phyloP scores from a whole-genome alignment of 129 eudicot genomes.

The Centella asiatica region DNA sequence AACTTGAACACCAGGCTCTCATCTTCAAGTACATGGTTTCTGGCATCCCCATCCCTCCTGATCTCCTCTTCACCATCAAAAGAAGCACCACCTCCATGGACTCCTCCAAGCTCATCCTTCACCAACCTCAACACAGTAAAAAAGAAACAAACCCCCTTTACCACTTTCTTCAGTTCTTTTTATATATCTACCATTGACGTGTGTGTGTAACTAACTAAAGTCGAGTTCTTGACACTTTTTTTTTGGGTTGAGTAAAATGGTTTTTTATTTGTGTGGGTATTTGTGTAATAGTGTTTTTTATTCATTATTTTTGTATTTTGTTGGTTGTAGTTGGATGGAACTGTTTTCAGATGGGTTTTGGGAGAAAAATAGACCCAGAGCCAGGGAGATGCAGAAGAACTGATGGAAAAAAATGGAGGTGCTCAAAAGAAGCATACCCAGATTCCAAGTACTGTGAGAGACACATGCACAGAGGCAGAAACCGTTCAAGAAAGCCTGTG shows the following conservation, averaged over 20 bases:
- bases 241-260: too few species aligned
- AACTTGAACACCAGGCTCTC: constrained; percentile 87
- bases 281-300: constrained; percentile 1
- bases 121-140: constrained; percentile 54
- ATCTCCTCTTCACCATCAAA: constrained; percentile 78
- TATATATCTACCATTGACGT: too few species aligned
- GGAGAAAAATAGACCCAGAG: constrained; percentile 86
- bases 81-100: constrained; percentile 64
- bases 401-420: constrained; percentile 96
- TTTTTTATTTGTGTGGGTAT: too few species aligned
- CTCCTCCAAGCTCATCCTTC: constrained; percentile 44
- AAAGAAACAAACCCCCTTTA: too few species aligned
- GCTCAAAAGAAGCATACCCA: constrained; percentile 89
- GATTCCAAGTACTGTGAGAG: constrained; percentile 98
- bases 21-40: constrained; percentile 84
- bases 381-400: constrained; percentile 98
- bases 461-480: constrained; percentile 99
- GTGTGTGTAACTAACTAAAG: too few species aligned
- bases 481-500: constrained; percentile 99
- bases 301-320: neutral
- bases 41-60: constrained; percentile 83
- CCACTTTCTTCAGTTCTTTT: neutral
- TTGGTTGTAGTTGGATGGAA: constrained; percentile 69
- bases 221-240: neutral
- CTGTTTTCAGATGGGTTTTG: constrained; percentile 77